Evolutionary conservation across 768 basidiomycete genomes (phyloP), one percentile per base, ranked within the genome.

Genomic region (Paxillus involutus): DNA sequence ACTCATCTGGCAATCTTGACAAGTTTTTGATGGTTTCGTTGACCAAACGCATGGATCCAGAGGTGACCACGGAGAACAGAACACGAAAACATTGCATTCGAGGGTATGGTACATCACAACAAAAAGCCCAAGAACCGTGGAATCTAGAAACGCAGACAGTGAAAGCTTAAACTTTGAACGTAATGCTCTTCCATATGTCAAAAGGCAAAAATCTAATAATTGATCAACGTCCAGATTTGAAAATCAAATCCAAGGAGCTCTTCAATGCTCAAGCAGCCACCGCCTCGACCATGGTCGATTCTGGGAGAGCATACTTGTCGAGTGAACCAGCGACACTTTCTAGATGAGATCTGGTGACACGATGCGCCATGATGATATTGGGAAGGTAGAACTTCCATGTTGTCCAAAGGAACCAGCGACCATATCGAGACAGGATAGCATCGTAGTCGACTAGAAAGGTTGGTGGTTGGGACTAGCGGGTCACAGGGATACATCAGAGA

Each of bases 331-430:
- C 82, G 13, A 75, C 64, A 41, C 68, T 72, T 70, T 85, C 83
- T 16, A 86, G 63, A 45, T 72, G 59, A 29, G 42, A 53, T 59
- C 73, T 70, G 21, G 57, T 67, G 40, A 33, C 16, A 17, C 62
- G 67, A 44, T 71, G 70, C 35, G 59, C 54, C 8, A 59, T 59
- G 43, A 71, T 47, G 9, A 77, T 63, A 39, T 77, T 68, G 0
- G 86, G 86, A 17, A 79, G 69, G 62, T 88, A 89, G 61, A 80
- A 89, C 51, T 69, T 68, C 54, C 76, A 72, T 4, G 80, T 80
- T 57, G 88, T 91, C 88, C 88, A 91, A 49, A 90, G 72, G 75
- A 91, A 91, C 63, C 78, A 68, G 39, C 88, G 82, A 21, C 85
- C 78, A 63, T 89, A 80, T 60, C 80, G 79, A 13, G 82, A 75